phyloP scores from a whole-genome alignment of 1,284 basidiomycete species.

The Salmacisia buchloeana region DNA sequence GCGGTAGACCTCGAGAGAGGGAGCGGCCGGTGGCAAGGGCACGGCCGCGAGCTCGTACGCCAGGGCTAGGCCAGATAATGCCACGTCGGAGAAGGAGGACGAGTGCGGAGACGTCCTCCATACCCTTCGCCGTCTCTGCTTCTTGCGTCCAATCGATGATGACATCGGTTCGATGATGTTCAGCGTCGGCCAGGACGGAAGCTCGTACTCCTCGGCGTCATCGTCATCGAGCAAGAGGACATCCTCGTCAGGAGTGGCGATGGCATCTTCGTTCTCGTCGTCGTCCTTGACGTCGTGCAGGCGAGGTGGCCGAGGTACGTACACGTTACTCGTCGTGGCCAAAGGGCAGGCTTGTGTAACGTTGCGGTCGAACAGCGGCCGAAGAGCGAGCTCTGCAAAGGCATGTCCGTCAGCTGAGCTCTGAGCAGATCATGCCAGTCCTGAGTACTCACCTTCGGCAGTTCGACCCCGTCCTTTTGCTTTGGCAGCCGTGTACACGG shows the following conservation, averaged over 20 bases:
- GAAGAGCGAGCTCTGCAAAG: neutral
- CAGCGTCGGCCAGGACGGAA: neutral
- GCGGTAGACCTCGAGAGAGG: neutral
- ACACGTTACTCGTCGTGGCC: constrained; percentile 3
- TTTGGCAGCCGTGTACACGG: constrained; percentile 61
- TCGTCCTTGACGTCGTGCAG: neutral
- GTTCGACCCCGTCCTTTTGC: neutral
- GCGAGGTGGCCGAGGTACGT: neutral
- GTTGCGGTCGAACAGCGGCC: neutral
- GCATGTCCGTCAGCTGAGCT: neutral
- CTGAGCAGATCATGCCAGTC: neutral
- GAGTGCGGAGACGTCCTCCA: constrained; percentile 55
- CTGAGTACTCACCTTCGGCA: neutral
- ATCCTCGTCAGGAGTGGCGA: neutral
- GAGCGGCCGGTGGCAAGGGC: neutral
- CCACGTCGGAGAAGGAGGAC: constrained; percentile 55
- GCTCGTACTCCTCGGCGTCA: neutral
- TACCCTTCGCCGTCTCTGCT: neutral
- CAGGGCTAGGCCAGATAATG: constrained; percentile 43
- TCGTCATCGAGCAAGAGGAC: neutral
- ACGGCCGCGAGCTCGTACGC: constrained; percentile 54
- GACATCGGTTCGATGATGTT: neutral
- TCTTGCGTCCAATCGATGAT: too few species aligned
- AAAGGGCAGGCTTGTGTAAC: constrained; percentile 3
- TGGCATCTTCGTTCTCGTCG: constrained; percentile 11